phyloP scores from a whole-genome alignment of 192 early-diverging fungal species.

The Coemansia sp. region DNA sequence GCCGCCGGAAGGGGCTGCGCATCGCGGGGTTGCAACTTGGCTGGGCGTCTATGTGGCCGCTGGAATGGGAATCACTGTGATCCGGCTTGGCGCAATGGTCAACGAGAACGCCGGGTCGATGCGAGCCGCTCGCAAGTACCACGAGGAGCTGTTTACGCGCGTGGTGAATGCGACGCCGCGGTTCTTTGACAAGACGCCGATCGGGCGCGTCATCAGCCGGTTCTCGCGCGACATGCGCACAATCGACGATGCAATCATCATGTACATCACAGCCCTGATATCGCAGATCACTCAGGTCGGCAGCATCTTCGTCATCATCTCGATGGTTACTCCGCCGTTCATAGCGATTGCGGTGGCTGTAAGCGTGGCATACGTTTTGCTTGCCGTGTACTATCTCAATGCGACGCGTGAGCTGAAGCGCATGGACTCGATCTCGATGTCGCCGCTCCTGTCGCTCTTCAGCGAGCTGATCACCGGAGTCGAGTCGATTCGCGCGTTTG shows the following conservation, averaged over 20 bases:
- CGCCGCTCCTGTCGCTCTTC: constrained; percentile 81
- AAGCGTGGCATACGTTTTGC: constrained; percentile 59
- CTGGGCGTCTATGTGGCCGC: constrained; percentile 64
- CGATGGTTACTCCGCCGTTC: constrained; percentile 73
- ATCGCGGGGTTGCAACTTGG: constrained; percentile 53
- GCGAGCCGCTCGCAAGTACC: constrained; percentile 61
- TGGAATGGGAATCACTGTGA: constrained; percentile 53
- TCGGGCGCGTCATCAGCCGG: constrained; percentile 86
- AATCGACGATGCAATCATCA: constrained; percentile 71
- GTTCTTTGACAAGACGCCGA: constrained; percentile 92
- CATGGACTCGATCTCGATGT: constrained; percentile 74
- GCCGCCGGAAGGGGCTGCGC: no score
- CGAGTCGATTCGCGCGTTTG: constrained; percentile 85
- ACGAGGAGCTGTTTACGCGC: constrained; percentile 60
- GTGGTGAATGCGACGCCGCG: constrained; percentile 75
- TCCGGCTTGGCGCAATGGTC: constrained; percentile 38
- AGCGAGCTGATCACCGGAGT: constrained; percentile 78
- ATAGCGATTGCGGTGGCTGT: constrained; percentile 68
- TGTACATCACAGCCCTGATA: constrained; percentile 57
- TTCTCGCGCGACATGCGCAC: constrained; percentile 87
- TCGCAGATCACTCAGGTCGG: constrained; percentile 58
- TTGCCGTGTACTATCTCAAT: constrained; percentile 75
- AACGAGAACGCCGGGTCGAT: constrained; percentile 41
- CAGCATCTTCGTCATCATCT: constrained; percentile 65
- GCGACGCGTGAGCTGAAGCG: constrained; percentile 90